Percentiles rank a stretch among this genome's conserved stretches.
These are phyloP conservation scores for Fomitopsis pulvina DNA, from an alignment of 768 basidiomycete genomes.

Conservation along the genomic window DNA sequence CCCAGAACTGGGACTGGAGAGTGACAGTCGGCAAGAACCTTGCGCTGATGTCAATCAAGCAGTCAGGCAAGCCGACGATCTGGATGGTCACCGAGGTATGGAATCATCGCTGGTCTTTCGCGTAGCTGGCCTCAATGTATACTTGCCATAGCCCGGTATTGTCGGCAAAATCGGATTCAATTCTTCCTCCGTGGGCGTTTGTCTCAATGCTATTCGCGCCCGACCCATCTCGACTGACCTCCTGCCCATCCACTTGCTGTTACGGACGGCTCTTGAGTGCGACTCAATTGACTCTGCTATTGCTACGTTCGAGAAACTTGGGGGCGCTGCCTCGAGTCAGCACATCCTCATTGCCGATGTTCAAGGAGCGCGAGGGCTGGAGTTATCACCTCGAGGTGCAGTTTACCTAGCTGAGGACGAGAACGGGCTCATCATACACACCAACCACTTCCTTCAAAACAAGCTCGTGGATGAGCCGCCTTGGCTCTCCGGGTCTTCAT, in stretches of 20 bases:
- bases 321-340: constrained; percentile 28
- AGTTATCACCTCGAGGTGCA: constrained; percentile 25
- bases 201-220: constrained; percentile 31
- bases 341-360: constrained; percentile 30
- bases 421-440: constrained; percentile 26
- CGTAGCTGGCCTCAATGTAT: too few relatives aligned
- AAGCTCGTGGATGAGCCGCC: constrained; percentile 25
- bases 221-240: constrained; percentile 23
- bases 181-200: constrained; percentile 28
- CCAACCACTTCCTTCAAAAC: constrained; percentile 30
- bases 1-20: constrained; percentile 35
- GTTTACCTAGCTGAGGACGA: constrained; percentile 21
- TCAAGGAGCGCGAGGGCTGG: constrained; percentile 22
- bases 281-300: constrained; percentile 22
- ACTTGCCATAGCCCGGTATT: constrained; percentile 23
- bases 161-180: constrained; percentile 34
- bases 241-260: constrained; percentile 28
- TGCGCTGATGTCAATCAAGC: constrained; percentile 24
- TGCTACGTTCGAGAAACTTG: constrained; percentile 19
- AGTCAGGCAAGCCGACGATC: constrained; percentile 24
- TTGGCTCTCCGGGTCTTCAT: constrained; percentile 26
- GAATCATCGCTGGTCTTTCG: not conserved
- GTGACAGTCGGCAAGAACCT: constrained; percentile 26
- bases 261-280: constrained; percentile 27
- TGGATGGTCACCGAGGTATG: constrained; percentile 32